Percentiles rank a stretch among this genome's conserved stretches.
Conservation (phyloP, 306 rosid species). For the Cyclanthera cordifolia region DNA sequence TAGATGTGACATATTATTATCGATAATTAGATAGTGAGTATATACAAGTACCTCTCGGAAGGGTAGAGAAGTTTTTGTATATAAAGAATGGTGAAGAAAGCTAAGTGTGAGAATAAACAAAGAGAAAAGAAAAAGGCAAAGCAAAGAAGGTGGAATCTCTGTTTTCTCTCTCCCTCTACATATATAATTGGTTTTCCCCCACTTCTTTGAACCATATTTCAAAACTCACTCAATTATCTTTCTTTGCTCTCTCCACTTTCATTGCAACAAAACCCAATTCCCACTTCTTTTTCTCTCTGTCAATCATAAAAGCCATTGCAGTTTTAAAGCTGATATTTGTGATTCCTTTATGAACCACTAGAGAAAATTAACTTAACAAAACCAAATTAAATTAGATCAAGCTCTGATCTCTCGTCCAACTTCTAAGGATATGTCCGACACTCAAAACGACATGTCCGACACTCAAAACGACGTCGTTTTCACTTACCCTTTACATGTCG, state of each 20-base stretch:
- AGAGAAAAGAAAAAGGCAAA: constrained; percentile 31
- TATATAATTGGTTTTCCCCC: constrained; percentile 8
- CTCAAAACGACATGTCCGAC: constrained; percentile 36
- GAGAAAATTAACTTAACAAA: background rate
- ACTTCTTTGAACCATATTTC: background rate
- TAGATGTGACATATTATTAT: too few relatives aligned
- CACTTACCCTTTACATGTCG: constrained; percentile 8
- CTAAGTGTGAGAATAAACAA: constrained; percentile 22
- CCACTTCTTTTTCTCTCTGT: too few relatives aligned
- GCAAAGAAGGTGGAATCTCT: constrained; percentile 12
- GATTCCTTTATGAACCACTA: too few relatives aligned
- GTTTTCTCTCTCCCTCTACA: background rate
- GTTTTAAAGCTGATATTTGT: too few relatives aligned
- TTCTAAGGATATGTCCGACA: constrained; percentile 21
- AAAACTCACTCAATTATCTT: background rate
- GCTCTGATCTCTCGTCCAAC: background rate
- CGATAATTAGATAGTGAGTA: too few relatives aligned
- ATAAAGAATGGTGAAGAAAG: constrained; percentile 15
- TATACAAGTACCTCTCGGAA: too few relatives aligned
- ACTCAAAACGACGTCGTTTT: constrained; percentile 33
- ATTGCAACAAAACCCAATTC: too few relatives aligned
- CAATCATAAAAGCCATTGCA: background rate
- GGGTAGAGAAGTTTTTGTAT: background rate
- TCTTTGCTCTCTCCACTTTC: too few relatives aligned
- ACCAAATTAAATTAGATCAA: background rate